Base-by-base conservation (phyloP, 2,329 filamentous ascomycete species). In the Trichothecium roseum region DNA sequence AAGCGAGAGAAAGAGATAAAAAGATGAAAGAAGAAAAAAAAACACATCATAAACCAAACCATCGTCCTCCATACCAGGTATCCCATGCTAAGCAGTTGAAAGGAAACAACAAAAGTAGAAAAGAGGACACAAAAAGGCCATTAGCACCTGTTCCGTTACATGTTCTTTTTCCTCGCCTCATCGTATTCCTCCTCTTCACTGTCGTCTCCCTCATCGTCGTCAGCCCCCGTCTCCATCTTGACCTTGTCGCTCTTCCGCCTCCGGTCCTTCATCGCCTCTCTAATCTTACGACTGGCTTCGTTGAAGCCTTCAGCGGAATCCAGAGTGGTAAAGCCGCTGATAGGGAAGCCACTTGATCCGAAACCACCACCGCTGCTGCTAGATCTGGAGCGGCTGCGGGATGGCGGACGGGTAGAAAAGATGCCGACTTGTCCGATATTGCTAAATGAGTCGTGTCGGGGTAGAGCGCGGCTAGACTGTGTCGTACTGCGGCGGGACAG, bases 401-500 rank as follows among this genome's bases (percentile, higher is more conserved):
- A 93, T n/a, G 81, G 72, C 4, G 88, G 87, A 20, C 84, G 72
- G 13, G 85, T 91, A 3, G 88, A 86, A 62, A 96, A 98, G 60
- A 98, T 81, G 41, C 83, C 84, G 45, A 94, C 81, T 33, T 74
- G 78, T 10, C 84, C 82, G 43, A 96, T 81, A 56, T 96, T 89
- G 57, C 81, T 81, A 63, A 95, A 95, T 1, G 84, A 91, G 59
- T 96, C 91, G 63, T 94, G 95, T 40, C 84, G 79, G 8, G 89
- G 88, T 45, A 73, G 64, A 2, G 64, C 62, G 14, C 66, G 63
- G 49, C 69, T 71, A 20, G 69, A 73, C 44, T 62, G 61, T 18
- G 64, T 72, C 16, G 65, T 79, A 60, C 54, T 69, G 57, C 60
- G 63, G 37, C 63, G 63, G 30, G 57, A 59, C 45, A 63, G 55